Base-by-base conservation (phyloP, 108 stramenopile genomes). In the Skeletonema tropicum region DNA sequence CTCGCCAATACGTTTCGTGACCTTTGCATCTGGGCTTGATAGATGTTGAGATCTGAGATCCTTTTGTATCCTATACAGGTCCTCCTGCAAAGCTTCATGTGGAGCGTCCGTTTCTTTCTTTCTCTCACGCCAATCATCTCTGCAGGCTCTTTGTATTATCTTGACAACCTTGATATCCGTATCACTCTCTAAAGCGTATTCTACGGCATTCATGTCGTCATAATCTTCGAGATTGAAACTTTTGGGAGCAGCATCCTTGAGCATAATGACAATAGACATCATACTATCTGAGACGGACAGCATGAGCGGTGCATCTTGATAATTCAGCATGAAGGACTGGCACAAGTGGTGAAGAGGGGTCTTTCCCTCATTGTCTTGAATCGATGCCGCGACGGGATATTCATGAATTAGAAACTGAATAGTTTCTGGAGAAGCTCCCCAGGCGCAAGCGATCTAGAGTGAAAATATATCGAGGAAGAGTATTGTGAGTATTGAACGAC, bases 321-420 rank as follows among this genome's bases (percentile, higher is more conserved):
- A 49, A 49, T 49, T 49, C 17, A 49, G 48, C 19, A 19, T 4
- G 7, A 49, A 49, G 19, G 48, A 49, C 19, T 49, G 48, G 48
- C 48, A 49, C 48, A 49, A 21, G 19, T 49, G 48, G 48, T 68
- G 68, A 58, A 68, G 29, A 3, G 68, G 68, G 5, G 68, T 29
- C 19, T 57, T 59, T 13, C 68, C 68, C 7, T 68, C 55, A 26
- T 68, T 68, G 57, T 68, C 68, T 68, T 68, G 68, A 3, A 59
- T 68, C 48, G 55, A 67, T 25, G 48, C 48, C 17, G 48, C 48
- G 48, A 49, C 48, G 5, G 48, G 19, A 19, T 49, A 1, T 49
- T 49, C 5, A 21, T 21, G 0, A 49, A 49, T 49, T 19, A 49
- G 48, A 49, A 49, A 49, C 2, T 21, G 13, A 14, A 49, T 49